Percentiles rank a stretch among this genome's conserved stretches.
Evolutionary conservation across 1,284 basidiomycete species (phyloP).

Genomic region (Leccinum idahoense): DNA sequence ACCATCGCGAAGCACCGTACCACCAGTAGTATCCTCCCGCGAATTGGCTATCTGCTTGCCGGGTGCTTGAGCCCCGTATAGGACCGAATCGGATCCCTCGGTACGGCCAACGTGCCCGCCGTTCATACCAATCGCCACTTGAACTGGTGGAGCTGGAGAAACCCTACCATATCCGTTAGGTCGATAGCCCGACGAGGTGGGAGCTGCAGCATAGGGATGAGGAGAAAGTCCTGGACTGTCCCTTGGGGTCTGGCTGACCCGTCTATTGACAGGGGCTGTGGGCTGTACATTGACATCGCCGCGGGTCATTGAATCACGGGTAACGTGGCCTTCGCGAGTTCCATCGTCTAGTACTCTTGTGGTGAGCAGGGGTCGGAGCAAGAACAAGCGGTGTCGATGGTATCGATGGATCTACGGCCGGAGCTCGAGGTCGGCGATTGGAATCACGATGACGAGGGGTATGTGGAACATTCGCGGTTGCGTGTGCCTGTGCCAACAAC

Average conservation of each 20-base stretch:
- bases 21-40: slow-evolving; percentile 42
- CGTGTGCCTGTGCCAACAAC: slow-evolving; percentile 47
- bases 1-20: slow-evolving; percentile 32
- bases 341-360: slow-evolving; percentile 49
- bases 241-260: slow-evolving; percentile 57
- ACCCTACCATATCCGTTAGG: slow-evolving; percentile 49
- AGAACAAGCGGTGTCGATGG: slow-evolving; percentile 56
- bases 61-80: slow-evolving; percentile 47
- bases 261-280: slow-evolving; percentile 54
- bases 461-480: slow-evolving; percentile 45
- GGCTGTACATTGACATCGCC: slow-evolving; percentile 59
- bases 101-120: slow-evolving; percentile 35
- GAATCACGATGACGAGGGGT: slow-evolving; percentile 51
- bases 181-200: slow-evolving; percentile 52
- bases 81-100: slow-evolving; percentile 56
- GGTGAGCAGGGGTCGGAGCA: slow-evolving; percentile 57
- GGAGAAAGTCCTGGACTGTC: slow-evolving; percentile 45
- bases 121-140: slow-evolving; percentile 30
- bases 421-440: slow-evolving; percentile 46
- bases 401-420: slow-evolving; percentile 40
- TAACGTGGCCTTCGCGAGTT: slow-evolving; percentile 40
- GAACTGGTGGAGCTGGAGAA: slow-evolving; percentile 42
- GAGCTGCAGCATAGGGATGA: slow-evolving; percentile 66
- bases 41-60: slow-evolving; percentile 44
- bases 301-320: slow-evolving; percentile 37